phyloP scores from a whole-genome alignment of 495 filamentous ascomycete species.

The Neurospora sublineolata region DNA sequence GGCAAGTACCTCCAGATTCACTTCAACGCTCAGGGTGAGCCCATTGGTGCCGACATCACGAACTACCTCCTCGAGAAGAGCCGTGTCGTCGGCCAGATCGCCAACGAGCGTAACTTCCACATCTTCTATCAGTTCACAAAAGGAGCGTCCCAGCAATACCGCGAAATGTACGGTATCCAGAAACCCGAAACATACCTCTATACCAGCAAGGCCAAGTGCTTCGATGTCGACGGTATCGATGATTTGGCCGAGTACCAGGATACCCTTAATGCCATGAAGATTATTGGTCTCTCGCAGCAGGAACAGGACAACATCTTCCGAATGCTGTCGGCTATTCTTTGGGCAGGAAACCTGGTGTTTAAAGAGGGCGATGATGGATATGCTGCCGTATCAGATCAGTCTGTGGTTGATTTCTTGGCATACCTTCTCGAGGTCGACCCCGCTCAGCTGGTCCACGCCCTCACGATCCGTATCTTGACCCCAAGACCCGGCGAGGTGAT shows the following conservation, averaged over 20 bases:
- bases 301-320: conserved; percentile 97
- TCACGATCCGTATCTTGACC: conserved; percentile 83
- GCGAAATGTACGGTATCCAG: conserved; percentile 78
- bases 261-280: conserved; percentile 85
- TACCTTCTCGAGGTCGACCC: conserved; percentile 86
- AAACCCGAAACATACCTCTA: conserved; percentile 91
- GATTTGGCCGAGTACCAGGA: conserved; percentile 85
- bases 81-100: conserved; percentile 90
- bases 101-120: conserved; percentile 95
- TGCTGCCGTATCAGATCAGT: conserved; percentile 72
- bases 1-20: conserved; percentile 97
- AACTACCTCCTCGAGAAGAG: conserved; percentile 97
- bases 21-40: conserved; percentile 88
- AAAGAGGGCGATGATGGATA: conserved; percentile 80
- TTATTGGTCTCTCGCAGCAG: conserved; percentile 76
- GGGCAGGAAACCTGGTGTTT: conserved; percentile 91
- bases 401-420: conserved; percentile 84
- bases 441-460: conserved; percentile 68
- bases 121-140: conserved; percentile 99
- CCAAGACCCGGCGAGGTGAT: conserved; percentile 79
- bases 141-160: conserved; percentile 74
- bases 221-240: conserved; percentile 86
- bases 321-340: conserved; percentile 85
- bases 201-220: conserved; percentile 86
- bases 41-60: conserved; percentile 92